A percentile compares a stretch with the other conserved stretches of the same genome.
These are phyloP conservation scores for Wickerhamiella musiphila DNA, from an alignment of 805 yeast genomes.

Conservation along the genomic window DNA sequence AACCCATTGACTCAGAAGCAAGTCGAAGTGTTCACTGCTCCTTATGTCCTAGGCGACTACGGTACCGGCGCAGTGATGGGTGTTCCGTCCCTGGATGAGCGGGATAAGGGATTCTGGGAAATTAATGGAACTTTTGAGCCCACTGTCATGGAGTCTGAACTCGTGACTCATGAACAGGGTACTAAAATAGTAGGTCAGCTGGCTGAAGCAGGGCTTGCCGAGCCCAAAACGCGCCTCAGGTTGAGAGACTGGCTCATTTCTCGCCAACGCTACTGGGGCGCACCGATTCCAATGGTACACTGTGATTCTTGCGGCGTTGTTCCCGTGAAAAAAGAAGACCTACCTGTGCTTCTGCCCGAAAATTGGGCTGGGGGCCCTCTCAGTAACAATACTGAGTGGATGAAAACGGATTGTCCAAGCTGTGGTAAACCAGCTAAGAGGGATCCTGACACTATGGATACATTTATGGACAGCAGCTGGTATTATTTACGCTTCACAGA, in stretches of 20 bases:
- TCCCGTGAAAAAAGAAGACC: slow-evolving; percentile 73
- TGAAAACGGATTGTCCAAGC: slow-evolving; percentile 59
- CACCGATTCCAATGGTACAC: slow-evolving; percentile 90
- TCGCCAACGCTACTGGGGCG: slow-evolving; percentile 96
- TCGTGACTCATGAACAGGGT: slow-evolving; percentile 30
- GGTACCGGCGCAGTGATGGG: slow-evolving; percentile 98
- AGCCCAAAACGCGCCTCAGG: slow-evolving; percentile 34
- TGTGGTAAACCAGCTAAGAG: slow-evolving; percentile 56
- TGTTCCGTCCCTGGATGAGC: slow-evolving; percentile 80
- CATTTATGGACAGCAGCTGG: slow-evolving; percentile 97
- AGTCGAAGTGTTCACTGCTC: slow-evolving; percentile 75
- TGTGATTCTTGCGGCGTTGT: slow-evolving; percentile 77
- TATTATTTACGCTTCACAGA: slow-evolving; percentile 76
- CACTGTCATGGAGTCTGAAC: slow-evolving; percentile 4
- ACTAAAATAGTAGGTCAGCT: slow-evolving; percentile 28
- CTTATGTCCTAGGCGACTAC: slow-evolving; percentile 68
- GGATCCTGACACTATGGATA: slow-evolving; percentile 97
- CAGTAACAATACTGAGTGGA: slow-evolving; percentile 47
- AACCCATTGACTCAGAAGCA: slow-evolving; percentile 39
- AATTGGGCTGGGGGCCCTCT: slow-evolving; percentile 48
- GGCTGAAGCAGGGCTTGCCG: slow-evolving; percentile 27
- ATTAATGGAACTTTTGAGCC: slow-evolving; percentile 23
- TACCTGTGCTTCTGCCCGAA: slow-evolving; percentile 71
- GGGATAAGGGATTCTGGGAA: slow-evolving; percentile 74
- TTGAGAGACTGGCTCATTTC: slow-evolving; percentile 89